A percentile compares a stretch with the other conserved stretches of the same genome.
These are phyloP conservation scores for Dittrichia graveolens DNA, from an alignment of 129 eudicot species.

Conservation along the genomic window DNA sequence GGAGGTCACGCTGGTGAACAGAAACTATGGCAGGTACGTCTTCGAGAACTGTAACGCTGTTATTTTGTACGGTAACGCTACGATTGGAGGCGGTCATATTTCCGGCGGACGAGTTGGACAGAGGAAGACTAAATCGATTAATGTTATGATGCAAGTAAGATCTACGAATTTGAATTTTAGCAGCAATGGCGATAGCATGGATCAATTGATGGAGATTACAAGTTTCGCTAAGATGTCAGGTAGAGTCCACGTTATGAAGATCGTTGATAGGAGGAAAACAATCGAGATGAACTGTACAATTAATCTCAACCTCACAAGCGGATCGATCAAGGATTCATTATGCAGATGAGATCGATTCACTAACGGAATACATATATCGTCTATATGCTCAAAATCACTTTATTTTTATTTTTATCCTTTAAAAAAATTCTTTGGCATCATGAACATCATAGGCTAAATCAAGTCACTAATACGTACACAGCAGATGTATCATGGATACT, in stretches of 20 bases:
- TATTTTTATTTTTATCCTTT: not conserved
- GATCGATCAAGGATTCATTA: constrained; percentile 22
- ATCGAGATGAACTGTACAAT: constrained; percentile 50
- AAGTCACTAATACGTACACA: not conserved
- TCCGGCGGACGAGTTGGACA: constrained; percentile 37
- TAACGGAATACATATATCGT: constrained; percentile 8
- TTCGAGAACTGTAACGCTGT: constrained; percentile 37
- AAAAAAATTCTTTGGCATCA: not conserved
- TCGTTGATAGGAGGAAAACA: constrained; percentile 12
- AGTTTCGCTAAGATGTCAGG: constrained; percentile 44
- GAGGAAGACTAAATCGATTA: constrained; percentile 20
- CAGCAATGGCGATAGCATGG: constrained; percentile 1
- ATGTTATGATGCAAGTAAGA: constrained; percentile 34
- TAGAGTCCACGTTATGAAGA: constrained; percentile 36
- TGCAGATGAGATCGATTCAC: constrained; percentile 29
- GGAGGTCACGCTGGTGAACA: constrained; percentile 33
- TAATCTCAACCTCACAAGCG: constrained; percentile 26
- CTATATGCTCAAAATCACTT: not conserved
- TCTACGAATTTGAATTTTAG: constrained; percentile 31
- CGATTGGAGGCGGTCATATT: constrained; percentile 38
- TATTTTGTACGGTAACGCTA: constrained; percentile 34
- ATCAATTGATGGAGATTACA: constrained; percentile 24
- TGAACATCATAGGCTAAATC: not conserved
- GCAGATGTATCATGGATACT: not conserved
- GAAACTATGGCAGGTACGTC: constrained; percentile 44